Evolutionary conservation across 768 basidiomycete genomes (phyloP), one percentile per base, ranked within the genome.

Genomic region (Termitomyces titanicus): DNA sequence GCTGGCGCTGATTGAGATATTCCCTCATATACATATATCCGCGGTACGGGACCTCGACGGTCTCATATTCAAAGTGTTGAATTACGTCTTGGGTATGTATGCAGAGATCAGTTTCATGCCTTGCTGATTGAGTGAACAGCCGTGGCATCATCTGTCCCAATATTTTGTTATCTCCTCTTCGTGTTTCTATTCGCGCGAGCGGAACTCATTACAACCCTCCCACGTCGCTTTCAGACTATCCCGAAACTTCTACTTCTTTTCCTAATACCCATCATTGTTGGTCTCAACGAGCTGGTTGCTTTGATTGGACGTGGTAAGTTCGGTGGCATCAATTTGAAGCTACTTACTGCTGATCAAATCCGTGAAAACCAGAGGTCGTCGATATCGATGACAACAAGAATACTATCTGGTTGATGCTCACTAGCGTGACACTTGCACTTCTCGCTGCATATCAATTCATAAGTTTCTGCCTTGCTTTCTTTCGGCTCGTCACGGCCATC

Each of bases 131-230:
- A 15, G 43, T 50, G 33, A 66, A 71, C 53, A 80, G 88, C 73
- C 39, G 75, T 78, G 40, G 64, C 77, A 40, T 89, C 90, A 3
- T 85, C 82, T 62, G 63, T 85, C 22, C 87, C 89, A 11, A 71
- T 91, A 44, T 70, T 89, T 38, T 70, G 83, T 43, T 89, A 86
- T 70, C 81, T 74, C 18, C 52, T 79, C 52, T 88, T 84, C 69
- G 73, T 90, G 49, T 85, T 79, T 70, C 69, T 82, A 51, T 79
- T 89, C 56, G 75, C 81, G 25, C 69, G 72, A 45, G 63, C 66
- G 20, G 75, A 84, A 57, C 76, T 88, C 57, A 65, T 85, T 42
- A 72, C 77, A 45, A 65, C 66, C 35, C 73, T 89, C 35, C 86
- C 89, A 15, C 62, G 61, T 34, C 77, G 76, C 12, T 70, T 83